Evolutionary conservation across 2,329 filamentous ascomycete species (phyloP), one percentile per base, ranked within the genome.

Genomic region (Botryotinia convoluta): DNA sequence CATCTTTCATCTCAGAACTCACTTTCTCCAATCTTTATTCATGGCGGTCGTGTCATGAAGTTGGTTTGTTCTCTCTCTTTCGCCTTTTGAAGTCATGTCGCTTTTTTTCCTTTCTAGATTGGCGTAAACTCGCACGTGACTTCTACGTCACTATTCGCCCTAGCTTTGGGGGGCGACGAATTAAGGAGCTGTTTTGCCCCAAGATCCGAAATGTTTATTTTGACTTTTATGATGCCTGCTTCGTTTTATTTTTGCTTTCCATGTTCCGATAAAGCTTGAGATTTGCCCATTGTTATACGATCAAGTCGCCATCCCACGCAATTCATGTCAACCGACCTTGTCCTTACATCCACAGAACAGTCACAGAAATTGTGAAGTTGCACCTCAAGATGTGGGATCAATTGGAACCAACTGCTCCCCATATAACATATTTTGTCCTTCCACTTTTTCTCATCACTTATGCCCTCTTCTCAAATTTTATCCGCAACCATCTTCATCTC

Each of bases 401-500:
- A 76, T 82, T 89, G 37, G 85, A 85, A 75, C 83, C 87, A 78
- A 88, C 86, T 75, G 83, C 84, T 75, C 84, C 87, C 73, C 87
- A 90, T 81, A 79, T 89, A 82, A 85, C 87, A 74, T 89, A 89
- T 80, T 84, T 89, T 79, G 86, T 88, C 76, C 82, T 89, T 62
- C 86, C 87, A 72, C 84, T 85, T 77, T 90, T 89, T 80, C 87
- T 88, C 71, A 87, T 85, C 76, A 76, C 87, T 78, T 89, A 89
- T 80, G 88, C 88, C 82, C 80, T 89, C 74, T 89, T 88, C 78
- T 88, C 86, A 29, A 86, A 85, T 18, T 83, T 89, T 74, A 89
- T 89, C 80, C 87, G 88, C 78, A 88, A 89, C 79, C 82, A 84
- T 60, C 80, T 89, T 44, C 89, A 89, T 82, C 87, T 90, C 76